A percentile compares a stretch with the other conserved stretches of the same genome.
phyloP scores from a whole-genome alignment of 495 filamentous ascomycete genomes.

The Terfezia claveryi region DNA sequence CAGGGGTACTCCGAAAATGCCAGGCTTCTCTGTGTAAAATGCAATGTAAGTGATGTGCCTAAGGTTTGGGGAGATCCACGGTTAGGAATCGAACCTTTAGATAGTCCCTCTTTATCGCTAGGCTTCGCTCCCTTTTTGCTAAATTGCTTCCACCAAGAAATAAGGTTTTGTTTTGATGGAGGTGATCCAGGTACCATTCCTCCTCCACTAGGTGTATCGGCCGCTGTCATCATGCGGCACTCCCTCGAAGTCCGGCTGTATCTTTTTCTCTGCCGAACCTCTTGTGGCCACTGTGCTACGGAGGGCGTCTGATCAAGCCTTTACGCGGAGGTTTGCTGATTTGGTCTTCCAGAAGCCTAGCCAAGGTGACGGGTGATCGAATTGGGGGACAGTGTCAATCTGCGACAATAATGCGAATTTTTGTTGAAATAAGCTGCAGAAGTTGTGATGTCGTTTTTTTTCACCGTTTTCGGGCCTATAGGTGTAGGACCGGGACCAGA shows the following conservation, averaged over 20 bases:
- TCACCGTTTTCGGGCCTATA: too few relatives aligned
- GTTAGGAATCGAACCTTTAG: not conserved
- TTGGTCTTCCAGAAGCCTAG: too few relatives aligned
- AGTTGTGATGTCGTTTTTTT: too few relatives aligned
- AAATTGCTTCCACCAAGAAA: slow-evolving; percentile 58
- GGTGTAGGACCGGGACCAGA: too few relatives aligned
- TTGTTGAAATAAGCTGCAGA: too few relatives aligned
- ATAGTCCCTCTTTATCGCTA: not conserved
- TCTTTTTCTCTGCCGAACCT: not conserved
- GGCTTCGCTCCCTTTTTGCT: slow-evolving; percentile 27
- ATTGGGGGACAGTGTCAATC: too few relatives aligned
- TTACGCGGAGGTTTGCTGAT: too few relatives aligned
- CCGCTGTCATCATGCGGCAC: slow-evolving; percentile 3
- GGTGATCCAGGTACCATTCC: slow-evolving; percentile 23
- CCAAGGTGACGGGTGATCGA: too few relatives aligned
- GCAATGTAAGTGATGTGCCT: not conserved
- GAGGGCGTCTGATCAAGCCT: too few relatives aligned
- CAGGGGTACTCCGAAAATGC: slow-evolving; percentile 85
- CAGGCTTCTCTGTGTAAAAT: not conserved
- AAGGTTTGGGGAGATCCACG: not conserved
- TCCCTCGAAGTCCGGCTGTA: not conserved
- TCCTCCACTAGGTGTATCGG: not conserved
- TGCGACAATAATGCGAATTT: too few relatives aligned
- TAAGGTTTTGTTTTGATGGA: slow-evolving; percentile 42
- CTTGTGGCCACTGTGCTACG: too few relatives aligned